Evolutionary conservation across 2,329 filamentous ascomycete species (phyloP), one percentile per base, ranked within the genome.

Genomic region (Furcasterigmium furcatum): DNA sequence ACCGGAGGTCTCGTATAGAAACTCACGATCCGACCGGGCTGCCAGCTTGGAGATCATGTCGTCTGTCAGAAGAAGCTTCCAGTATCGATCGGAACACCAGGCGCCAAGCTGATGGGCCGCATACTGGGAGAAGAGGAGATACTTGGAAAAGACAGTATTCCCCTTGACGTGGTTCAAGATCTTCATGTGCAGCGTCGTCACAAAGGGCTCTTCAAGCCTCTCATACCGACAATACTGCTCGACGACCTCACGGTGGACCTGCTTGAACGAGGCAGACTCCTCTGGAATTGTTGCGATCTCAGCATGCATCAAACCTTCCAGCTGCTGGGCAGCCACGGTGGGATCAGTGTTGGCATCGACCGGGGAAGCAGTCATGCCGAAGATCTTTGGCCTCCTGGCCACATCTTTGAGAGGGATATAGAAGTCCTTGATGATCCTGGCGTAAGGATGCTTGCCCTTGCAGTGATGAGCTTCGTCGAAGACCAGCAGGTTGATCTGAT

Each of bases 391-490:
- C 5, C 82, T 76, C 40, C 67, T 68, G 0, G 59, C 55, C 0
- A 62, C 51, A 1, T 73, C 66, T 2, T 62, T 54, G 24, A 74
- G 70, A 3, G 74, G 65, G 2, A 81, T 57, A 58, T 96, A 97
- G 55, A 88, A 91, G 47, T 95, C 87, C 56, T 88, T 91, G 66
- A 99, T 88, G 47, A 99, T 94, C 22, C 82, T 79, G 18, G 92
- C 89, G 59, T 96, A 99, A 0, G 89, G 79, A 58, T 99, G 94
- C 43, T 91, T 87, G 62, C 92, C 95, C 67, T 99, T 99, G 1
- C 92, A 84, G 59, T 97, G 94, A 58, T 99, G 94, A 6, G 91
- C 94, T 65, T 99, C 94, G 58, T 99, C 94, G 53, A 99, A 96
- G 48, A 97, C 84, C 30, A 99, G 73, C 2, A 99, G 77, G 58